Conservation (phyloP, 2,329 filamentous ascomycete genomes). For the Stromatinia cepivora region DNA sequence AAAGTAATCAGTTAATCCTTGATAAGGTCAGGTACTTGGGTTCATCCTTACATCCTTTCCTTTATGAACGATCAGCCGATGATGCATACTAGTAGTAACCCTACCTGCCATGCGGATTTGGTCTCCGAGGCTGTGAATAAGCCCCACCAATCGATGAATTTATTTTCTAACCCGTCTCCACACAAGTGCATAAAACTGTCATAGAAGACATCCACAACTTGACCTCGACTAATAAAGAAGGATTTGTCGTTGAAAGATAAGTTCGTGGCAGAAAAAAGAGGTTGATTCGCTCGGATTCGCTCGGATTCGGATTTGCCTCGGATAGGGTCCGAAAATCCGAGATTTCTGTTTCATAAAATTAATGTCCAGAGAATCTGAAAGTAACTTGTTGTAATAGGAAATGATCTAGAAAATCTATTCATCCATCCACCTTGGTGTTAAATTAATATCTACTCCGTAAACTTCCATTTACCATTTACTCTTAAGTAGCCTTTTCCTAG, state of each 20-base stretch:
- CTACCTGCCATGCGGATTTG: slow-evolving; percentile 4
- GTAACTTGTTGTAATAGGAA: background rate
- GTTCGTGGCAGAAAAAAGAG: slow-evolving; percentile 5
- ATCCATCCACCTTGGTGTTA: background rate
- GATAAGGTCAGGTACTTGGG: background rate
- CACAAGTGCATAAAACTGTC: background rate
- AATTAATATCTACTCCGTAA: background rate
- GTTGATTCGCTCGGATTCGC: background rate
- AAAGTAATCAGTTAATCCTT: slow-evolving; percentile 2
- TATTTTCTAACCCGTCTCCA: background rate
- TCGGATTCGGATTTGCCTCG: background rate
- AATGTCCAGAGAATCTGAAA: no score
- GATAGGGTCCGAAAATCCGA: background rate
- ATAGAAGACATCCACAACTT: background rate
- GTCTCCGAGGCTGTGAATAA: background rate
- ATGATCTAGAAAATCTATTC: background rate
- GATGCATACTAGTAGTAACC: slow-evolving; percentile 1
- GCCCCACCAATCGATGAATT: background rate
- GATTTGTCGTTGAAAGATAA: background rate
- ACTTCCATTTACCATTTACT: background rate
- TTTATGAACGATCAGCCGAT: slow-evolving; percentile 10
- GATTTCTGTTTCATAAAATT: background rate
- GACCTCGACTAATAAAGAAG: background rate
- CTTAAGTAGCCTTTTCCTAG: background rate
- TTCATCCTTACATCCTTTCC: slow-evolving; percentile 2